Percentiles rank a stretch among this genome's conserved stretches.
Conservation (phyloP, 2,329 filamentous ascomycete species). For the Aspergillus sp. region DNA sequence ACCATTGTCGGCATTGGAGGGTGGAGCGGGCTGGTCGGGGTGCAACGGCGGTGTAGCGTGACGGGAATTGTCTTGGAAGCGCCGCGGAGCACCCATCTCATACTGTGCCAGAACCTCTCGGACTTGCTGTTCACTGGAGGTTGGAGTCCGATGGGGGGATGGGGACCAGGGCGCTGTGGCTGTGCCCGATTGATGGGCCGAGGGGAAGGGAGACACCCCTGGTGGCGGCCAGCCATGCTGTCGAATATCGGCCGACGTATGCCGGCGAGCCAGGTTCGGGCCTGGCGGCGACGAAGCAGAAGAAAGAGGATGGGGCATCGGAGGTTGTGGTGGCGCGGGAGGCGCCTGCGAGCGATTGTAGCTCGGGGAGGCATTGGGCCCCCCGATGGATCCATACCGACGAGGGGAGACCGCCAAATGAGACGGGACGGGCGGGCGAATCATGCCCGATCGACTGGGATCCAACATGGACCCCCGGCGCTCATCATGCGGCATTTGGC, state of each 20-base stretch:
- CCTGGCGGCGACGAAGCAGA: slow-evolving; percentile 55
- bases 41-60: slow-evolving; percentile 54
- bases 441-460: slow-evolving; percentile 61
- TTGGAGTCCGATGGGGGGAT: slow-evolving; percentile 55
- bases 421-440: slow-evolving; percentile 76
- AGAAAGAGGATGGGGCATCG: slow-evolving; percentile 61
- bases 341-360: slow-evolving; percentile 69
- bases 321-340: slow-evolving; percentile 66
- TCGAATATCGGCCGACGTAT: slow-evolving; percentile 94
- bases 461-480: slow-evolving; percentile 68
- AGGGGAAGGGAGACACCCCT: slow-evolving; percentile 63
- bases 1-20: slow-evolving; percentile 51
- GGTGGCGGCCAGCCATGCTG: slow-evolving; percentile 71
- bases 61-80: slow-evolving; percentile 46
- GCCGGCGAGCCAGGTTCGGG: slow-evolving; percentile 72
- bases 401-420: slow-evolving; percentile 75
- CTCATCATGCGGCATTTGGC: slow-evolving; percentile 83
- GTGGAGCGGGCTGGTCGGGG: slow-evolving; percentile 48
- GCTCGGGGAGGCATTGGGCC: slow-evolving; percentile 65
- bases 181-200: slow-evolving; percentile 62
- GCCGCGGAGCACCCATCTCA: slow-evolving; percentile 57
- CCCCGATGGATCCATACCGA: slow-evolving; percentile 82
- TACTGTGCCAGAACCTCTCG: slow-evolving; percentile 64
- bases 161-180: slow-evolving; percentile 64
- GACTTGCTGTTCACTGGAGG: slow-evolving; percentile 59